A percentile compares a stretch with the other conserved stretches of the same genome.
Conservation (phyloP, 2,329 filamentous ascomycete species). For the Colletotrichum paranaense region DNA sequence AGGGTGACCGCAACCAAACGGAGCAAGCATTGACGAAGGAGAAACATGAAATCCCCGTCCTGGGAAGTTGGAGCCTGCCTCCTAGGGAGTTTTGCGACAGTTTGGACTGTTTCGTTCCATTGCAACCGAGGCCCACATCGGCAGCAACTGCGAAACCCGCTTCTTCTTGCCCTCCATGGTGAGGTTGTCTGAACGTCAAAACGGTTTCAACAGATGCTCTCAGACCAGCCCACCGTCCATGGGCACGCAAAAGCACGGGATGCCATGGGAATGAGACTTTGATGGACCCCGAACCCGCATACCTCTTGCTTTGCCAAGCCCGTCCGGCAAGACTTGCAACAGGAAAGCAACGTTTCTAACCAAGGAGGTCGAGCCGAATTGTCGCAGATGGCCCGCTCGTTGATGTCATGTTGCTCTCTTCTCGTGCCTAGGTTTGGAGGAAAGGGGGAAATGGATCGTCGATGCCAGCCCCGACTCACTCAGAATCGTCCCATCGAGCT, state of each 20-base stretch:
- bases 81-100: slow-evolving; percentile 10
- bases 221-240: slow-evolving; percentile 9
- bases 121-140: slow-evolving; percentile 25
- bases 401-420: slow-evolving; percentile 19
- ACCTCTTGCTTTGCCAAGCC: slow-evolving; percentile 1
- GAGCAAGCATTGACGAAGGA: not conserved
- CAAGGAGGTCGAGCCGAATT: slow-evolving; percentile 21
- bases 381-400: slow-evolving; percentile 22
- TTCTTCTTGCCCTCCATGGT: slow-evolving; percentile 22
- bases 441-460: not conserved
- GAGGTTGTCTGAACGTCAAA: slow-evolving; percentile 31
- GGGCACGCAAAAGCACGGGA: not conserved
- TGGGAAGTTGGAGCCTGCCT: slow-evolving; percentile 17
- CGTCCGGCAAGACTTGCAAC: slow-evolving; percentile 28
- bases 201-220: slow-evolving; percentile 29
- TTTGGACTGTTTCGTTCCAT: slow-evolving; percentile 25
- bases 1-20: not conserved
- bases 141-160: slow-evolving; percentile 24
- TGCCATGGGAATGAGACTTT: slow-evolving; percentile 1
- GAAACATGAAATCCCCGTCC: slow-evolving; percentile 2
- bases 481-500: not conserved
- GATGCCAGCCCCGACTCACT: not conserved
- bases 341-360: not conserved
- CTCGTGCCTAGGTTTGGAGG: not conserved
- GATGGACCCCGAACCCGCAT: not conserved